These are phyloP conservation scores for Penicillium malachiteum DNA, from an alignment of 495 filamentous ascomycete genomes.

Conservation along the genomic window DNA sequence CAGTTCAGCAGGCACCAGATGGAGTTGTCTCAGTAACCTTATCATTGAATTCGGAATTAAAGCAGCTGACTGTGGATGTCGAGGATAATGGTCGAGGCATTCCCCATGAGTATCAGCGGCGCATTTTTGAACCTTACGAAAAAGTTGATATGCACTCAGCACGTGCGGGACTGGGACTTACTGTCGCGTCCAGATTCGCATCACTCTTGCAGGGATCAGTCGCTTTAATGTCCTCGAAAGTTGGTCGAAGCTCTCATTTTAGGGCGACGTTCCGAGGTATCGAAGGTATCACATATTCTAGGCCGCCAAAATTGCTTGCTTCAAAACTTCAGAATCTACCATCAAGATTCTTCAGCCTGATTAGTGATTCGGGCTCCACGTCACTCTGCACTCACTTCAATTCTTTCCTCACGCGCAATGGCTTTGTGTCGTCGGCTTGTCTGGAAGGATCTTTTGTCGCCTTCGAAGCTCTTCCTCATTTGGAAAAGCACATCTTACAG, in stretches of 20 bases:
- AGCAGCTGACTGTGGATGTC: slow-evolving; percentile 11
- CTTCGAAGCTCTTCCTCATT: slow-evolving; percentile 2
- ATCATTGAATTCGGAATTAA: background rate
- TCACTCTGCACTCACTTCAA: background rate
- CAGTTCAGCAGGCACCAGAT: slow-evolving; percentile 9
- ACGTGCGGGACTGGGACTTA: slow-evolving; percentile 18
- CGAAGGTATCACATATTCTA: background rate
- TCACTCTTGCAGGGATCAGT: slow-evolving; percentile 12
- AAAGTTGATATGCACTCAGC: slow-evolving; percentile 12
- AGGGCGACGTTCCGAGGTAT: slow-evolving; percentile 11
- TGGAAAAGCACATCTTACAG: slow-evolving; percentile 3
- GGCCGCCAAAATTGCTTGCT: background rate
- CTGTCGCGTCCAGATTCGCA: slow-evolving; percentile 14
- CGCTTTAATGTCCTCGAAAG: slow-evolving; percentile 12
- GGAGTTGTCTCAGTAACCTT: slow-evolving; percentile 8
- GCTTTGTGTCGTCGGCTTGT: background rate
- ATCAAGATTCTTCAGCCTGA: background rate
- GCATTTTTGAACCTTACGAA: slow-evolving; percentile 19
- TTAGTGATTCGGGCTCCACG: background rate
- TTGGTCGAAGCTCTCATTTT: slow-evolving; percentile 15
- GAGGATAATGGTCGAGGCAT: slow-evolving; percentile 16
- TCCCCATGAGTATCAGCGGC: slow-evolving; percentile 7
- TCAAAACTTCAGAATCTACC: background rate
- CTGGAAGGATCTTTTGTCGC: slow-evolving; percentile 6
- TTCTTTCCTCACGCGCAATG: background rate